Percentiles rank a stretch among this genome's conserved stretches.
Conservation (phyloP, 495 filamentous ascomycete species). For the Tuber borchii region DNA sequence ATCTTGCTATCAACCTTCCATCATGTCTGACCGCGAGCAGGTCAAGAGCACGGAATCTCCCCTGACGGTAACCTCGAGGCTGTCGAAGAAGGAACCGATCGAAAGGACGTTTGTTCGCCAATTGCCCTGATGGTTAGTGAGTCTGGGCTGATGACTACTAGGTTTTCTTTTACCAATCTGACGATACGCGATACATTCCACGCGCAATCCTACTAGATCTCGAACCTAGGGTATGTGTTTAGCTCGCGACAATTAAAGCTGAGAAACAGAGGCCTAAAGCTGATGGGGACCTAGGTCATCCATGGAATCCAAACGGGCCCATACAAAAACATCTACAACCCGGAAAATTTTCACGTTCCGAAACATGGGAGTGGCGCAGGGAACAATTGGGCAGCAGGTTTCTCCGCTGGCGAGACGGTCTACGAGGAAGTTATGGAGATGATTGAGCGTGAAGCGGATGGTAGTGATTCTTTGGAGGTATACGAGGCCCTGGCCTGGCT, state of each 20-base stretch:
- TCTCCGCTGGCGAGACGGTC: conserved; percentile 81
- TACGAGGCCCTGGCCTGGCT: not conserved
- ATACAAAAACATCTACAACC: conserved; percentile 98
- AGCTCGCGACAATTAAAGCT: not conserved
- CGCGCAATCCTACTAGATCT: conserved; percentile 91
- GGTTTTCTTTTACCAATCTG: conserved; percentile 92
- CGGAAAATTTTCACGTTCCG: conserved; percentile 94
- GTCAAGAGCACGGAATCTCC: conserved; percentile 94
- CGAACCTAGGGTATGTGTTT: conserved; percentile 68
- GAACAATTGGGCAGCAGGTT: conserved; percentile 97
- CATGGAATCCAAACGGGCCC: conserved; percentile 83
- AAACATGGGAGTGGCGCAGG: conserved; percentile 87
- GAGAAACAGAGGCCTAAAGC: not conserved
- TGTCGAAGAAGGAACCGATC: conserved; percentile 90
- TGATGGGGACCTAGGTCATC: conserved; percentile 57
- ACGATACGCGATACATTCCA: conserved; percentile 97
- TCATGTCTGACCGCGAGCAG: conserved; percentile 10
- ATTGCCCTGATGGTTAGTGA: not conserved
- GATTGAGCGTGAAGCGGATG: conserved; percentile 97
- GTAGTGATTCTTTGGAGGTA: conserved; percentile 92
- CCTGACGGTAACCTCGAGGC: conserved; percentile 94
- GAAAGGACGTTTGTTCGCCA: conserved; percentile 68
- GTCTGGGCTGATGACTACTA: not conserved
- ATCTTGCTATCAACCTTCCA: conserved; percentile 18
- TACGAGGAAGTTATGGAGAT: conserved; percentile 98